Base-by-base conservation (phyloP, 2,329 filamentous ascomycete species). In the Intubia oerlemansii region DNA sequence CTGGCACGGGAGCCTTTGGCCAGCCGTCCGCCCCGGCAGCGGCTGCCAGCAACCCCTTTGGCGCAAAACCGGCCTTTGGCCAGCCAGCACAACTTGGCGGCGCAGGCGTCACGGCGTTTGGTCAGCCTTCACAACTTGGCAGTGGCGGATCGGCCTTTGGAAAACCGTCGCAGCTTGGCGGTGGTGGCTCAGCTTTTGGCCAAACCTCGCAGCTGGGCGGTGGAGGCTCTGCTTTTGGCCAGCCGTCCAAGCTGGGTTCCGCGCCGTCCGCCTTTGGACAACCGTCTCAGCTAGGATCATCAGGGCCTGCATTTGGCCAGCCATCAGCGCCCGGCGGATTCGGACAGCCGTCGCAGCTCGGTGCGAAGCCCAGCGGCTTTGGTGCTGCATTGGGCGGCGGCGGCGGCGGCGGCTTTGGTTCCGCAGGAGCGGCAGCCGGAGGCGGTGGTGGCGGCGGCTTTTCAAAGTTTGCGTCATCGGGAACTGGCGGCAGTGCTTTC, bases 291-390 rank as follows among this genome's bases (percentile, higher is more conserved):
- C 19, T 21, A n/a, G 19, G 19, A 21, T 8, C 8, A 8, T 8
- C 19, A 8, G 19, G 19, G 8, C 19, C 19, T 21, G 42, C 46
- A 0, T 57, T 57, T 30, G 51, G 52, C 5, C 47, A 53, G 31
- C 31, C 45, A 10, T 42, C 51, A n/a, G 3, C 16, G 5, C 13
- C 23, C 4, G 16, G 42, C 40, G 39, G 50, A 1, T 59, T 60
- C 31, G 52, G 52, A 5, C 48, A 53, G 31, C 31, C 45, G 7
- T 42, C 51, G 11, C 49, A 44, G 28, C 41, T 16, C 7, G 18
- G n/a, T n/a, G n/a, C n/a, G n/a, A 46, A 46, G 17, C 42, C 44
- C 10, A 53, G 43, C 33, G 43, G 49, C 1, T 52, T 54, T 33
- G 48, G 46, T 17, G 23, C 28, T n/a, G n/a, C 25, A n/a, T n/a